phyloP scores from a whole-genome alignment of 2,329 filamentous ascomycete genomes.

The Alternaria alternata region DNA sequence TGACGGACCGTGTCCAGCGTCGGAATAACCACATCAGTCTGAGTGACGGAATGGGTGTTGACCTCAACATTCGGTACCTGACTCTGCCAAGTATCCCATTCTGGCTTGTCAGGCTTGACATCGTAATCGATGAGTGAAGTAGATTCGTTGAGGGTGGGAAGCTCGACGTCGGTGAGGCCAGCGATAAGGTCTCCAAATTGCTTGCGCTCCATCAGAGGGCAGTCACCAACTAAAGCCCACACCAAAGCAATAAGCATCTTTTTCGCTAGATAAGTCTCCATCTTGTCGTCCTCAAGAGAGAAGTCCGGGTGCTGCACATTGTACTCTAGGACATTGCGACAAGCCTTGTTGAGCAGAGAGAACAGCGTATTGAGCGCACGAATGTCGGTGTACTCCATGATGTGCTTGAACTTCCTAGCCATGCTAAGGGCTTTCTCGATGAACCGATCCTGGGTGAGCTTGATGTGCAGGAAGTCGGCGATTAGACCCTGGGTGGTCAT shows the following conservation, averaged over 20 bases:
- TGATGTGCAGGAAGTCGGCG: conserved; percentile 78
- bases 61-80: conserved; percentile 95
- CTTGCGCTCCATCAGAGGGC: conserved; percentile 86
- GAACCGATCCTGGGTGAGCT: conserved; percentile 81
- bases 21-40: conserved; percentile 98
- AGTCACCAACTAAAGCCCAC: conserved; percentile 96
- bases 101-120: conserved; percentile 82
- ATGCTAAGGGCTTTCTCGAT: conserved; percentile 78
- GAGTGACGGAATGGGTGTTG: conserved; percentile 96
- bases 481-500: conserved; percentile 80
- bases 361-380: conserved; percentile 93
- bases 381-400: conserved; percentile 97
- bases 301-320: conserved; percentile 95
- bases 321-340: conserved; percentile 92
- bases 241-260: conserved; percentile 91
- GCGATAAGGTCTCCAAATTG: conserved; percentile 85
- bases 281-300: conserved; percentile 85
- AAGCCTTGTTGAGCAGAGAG: conserved; percentile 92
- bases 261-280: conserved; percentile 89
- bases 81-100: conserved; percentile 93
- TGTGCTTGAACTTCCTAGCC: conserved; percentile 84
- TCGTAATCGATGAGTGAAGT: conserved; percentile 96
- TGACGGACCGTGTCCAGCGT: conserved; percentile 97
- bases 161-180: conserved; percentile 83
- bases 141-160: conserved; percentile 78